phyloP scores from a whole-genome alignment of 23 red algal species.

The Gracilariopsis chorda region DNA sequence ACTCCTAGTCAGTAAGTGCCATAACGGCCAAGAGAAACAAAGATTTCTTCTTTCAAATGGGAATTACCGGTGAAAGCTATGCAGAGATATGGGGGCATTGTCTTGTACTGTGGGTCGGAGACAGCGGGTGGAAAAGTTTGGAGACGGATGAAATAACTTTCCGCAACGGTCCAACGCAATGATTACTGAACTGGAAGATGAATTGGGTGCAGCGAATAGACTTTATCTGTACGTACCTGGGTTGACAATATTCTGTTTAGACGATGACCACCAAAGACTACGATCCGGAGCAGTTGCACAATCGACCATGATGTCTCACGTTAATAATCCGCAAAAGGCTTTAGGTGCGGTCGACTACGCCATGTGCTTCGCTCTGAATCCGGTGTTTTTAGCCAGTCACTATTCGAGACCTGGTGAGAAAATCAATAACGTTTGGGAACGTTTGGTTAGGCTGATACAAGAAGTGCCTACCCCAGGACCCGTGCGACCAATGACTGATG shows the following conservation, averaged over 20 bases:
- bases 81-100: no score
- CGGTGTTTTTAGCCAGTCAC: neutral
- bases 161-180: neutral
- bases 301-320: neutral
- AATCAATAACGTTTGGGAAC: neutral
- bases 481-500: neutral
- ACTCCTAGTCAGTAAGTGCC: neutral
- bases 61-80: neutral
- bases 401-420: neutral
- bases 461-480: neutral
- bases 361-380: neutral
- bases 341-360: neutral
- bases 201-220: neutral
- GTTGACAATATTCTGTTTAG: neutral
- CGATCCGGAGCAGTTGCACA: neutral
- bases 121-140: neutral
- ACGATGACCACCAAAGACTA: neutral
- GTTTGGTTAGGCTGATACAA: neutral
- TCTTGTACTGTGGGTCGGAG: no score
- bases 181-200: neutral
- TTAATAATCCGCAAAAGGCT: slow-evolving; percentile 5
- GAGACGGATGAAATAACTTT: neutral
- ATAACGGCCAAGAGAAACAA: neutral
- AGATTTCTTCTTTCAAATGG: slow-evolving; percentile 9
- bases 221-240: neutral